phyloP scores from a whole-genome alignment of 129 eudicot species.

The Daucus carota region DH1_v3.0 NC_030383.2:44353501-44354000 shows the following conservation, averaged over 20 bases:
- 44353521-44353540: too few relatives aligned
- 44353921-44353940: slow-evolving; percentile 25
- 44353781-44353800: too few relatives aligned
- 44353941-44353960: slow-evolving; percentile 56
- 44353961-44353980: slow-evolving; percentile 40
- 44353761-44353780: too few relatives aligned
- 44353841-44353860: slow-evolving; percentile 39
- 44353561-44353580: neutral
- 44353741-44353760: too few relatives aligned
- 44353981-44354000: neutral
- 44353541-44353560: too few relatives aligned
- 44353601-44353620: neutral
- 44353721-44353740: too few relatives aligned
- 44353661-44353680: too few relatives aligned
- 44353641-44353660: too few relatives aligned
- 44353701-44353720: too few relatives aligned
- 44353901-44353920: slow-evolving; percentile 28
- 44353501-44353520: too few relatives aligned
- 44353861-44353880: slow-evolving; percentile 63
- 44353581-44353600: neutral
- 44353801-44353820: slow-evolving; percentile 62
- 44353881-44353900: slow-evolving; percentile 41
- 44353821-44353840: slow-evolving; percentile 71
- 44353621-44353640: too few relatives aligned
- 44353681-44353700: too few relatives aligned